Evolutionary conservation across 1,139 yeast species (phyloP), one percentile per base, ranked within the genome.

Genomic region (Lodderomyces elongisporus): DNA sequence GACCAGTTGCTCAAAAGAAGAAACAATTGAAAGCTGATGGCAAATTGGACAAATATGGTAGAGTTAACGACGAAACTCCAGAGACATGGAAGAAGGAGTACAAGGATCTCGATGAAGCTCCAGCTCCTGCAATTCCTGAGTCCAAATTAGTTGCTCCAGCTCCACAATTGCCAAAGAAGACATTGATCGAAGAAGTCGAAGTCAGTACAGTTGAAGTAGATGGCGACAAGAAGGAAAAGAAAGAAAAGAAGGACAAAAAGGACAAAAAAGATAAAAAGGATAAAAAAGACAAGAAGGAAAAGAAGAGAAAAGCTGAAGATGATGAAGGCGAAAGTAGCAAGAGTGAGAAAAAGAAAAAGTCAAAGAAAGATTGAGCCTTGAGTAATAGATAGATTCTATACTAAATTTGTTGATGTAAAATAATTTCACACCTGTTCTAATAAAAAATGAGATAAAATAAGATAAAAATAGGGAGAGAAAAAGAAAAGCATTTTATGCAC

Each of bases 1-100:
- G 98, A 51, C 98, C 98, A 53, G 87, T 89, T 58, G 98, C 98
- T 44, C 89, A 85, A 66, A 88, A 87, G 82, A 91, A 91, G 84
- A 91, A 91, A 76, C 95, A 89, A 70, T 71, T 91, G 74, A 91
- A 89, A 77, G 85, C 95, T 37, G 96, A 85, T 48, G 98, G 98
- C 53, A 91, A 91, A 68, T 79, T 91, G 54, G 98, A 91, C 70
- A 87, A 89, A 68, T 91, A 67, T 55, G 98, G 98, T 44, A 81
- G 96, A 67, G 74, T 72, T 47, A 91, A 88, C 56, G 98, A 91
- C 62, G 80, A 77, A 60, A 91, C 98, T 30, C 98, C 98, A 51
- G 84, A 77, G 33, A 73, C 77, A 33, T 91, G 99, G 99, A 89
- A 88, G 70, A 69, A 71, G 51, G 79, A 77, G 35, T 93, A 91